Base-by-base conservation (phyloP, 768 basidiomycete genomes). In the Rhodotorula taiwanensis region DNA sequence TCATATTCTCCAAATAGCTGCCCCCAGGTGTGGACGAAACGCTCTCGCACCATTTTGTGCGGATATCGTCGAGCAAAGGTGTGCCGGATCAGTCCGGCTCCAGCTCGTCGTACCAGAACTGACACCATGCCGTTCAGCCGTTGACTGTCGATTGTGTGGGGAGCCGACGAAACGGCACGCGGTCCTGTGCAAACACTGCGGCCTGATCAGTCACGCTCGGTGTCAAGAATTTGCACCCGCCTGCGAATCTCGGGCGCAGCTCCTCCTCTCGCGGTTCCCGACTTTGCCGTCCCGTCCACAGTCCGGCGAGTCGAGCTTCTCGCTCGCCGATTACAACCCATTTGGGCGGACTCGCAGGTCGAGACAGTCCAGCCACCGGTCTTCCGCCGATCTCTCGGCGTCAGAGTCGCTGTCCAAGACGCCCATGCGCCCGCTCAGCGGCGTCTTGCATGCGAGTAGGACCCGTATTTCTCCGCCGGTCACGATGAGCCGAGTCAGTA, bases 171-270 rank as follows among this genome's bases (percentile, higher is more conserved):
- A 89, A 80, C 90, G 87, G 76, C 69, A 85, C 81, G 91, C 88
- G 2, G 86, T 92, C 14, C 79, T 97, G 11, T 97, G 93, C 73
- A 84, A 86, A 44, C 84, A 85, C 66, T 97, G 93, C 78, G 90
- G 86, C 69, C 82, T 97, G 63, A 88, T 97, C 64, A 83, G 86
- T 30, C 93, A 97, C 55, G 10, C 60, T 3, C 51, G 58, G 14
- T 73, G 72, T 51, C 44, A 43, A 28, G 68, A 70, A 34, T 66
- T 59, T 18, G 70, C 72, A 0, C 56, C 65, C 1, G 2, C 60
- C 2, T 72, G 72, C 66, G 64, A 71, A 52, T 57, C 71, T 4
- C 67, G 68, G 8, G 65, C 68, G 6, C 67, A 64, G 28, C 60
- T 71, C 6, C 62, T 67, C 52, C n/a, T 55, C 36, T 33, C 33